Evolutionary conservation across 805 yeast genomes (phyloP).

Genomic region (Candida ficus): DNA sequence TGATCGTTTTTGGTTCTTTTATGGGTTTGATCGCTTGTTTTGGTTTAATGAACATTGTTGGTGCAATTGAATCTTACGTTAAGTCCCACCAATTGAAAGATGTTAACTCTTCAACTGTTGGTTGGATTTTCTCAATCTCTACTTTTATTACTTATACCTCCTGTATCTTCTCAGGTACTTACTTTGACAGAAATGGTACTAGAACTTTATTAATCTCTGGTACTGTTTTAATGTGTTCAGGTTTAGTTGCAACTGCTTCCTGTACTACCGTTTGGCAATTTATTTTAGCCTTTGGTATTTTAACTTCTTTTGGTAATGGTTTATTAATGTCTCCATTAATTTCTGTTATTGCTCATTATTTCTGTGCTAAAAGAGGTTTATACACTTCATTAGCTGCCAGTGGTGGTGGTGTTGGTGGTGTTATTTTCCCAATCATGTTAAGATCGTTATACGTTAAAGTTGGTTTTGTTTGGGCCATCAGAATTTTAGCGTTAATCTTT

Average conservation of each 20-base stretch:
- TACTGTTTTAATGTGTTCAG: constrained; percentile 30
- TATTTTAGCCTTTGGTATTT: constrained; percentile 45
- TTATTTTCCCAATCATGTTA: constrained; percentile 42
- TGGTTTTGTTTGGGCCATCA: constrained; percentile 51
- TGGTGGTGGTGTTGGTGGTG: constrained; percentile 50
- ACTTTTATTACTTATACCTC: constrained; percentile 26
- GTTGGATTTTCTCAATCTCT: constrained; percentile 49
- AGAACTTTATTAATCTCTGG: constrained; percentile 34
- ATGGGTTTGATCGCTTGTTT: constrained; percentile 47
- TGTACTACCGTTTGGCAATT: constrained; percentile 44
- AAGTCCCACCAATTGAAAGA: constrained; percentile 44
- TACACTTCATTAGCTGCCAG: constrained; percentile 43
- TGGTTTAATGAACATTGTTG: constrained; percentile 54
- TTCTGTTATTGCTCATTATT: constrained; percentile 42
- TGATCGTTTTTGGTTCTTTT: constrained; percentile 51
- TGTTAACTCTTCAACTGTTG: constrained; percentile 39
- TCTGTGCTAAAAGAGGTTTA: constrained; percentile 35
- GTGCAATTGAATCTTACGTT: constrained; percentile 57
- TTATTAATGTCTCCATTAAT: constrained; percentile 40
- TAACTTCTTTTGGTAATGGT: constrained; percentile 41
- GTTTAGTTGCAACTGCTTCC: constrained; percentile 40
- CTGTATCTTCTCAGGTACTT: constrained; percentile 38
- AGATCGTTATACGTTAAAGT: constrained; percentile 34
- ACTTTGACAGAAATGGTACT: constrained; percentile 43
- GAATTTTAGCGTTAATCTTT: constrained; percentile 42